Conservation (phyloP, 1,284 basidiomycete species). For the Waitea zeae region DNA sequence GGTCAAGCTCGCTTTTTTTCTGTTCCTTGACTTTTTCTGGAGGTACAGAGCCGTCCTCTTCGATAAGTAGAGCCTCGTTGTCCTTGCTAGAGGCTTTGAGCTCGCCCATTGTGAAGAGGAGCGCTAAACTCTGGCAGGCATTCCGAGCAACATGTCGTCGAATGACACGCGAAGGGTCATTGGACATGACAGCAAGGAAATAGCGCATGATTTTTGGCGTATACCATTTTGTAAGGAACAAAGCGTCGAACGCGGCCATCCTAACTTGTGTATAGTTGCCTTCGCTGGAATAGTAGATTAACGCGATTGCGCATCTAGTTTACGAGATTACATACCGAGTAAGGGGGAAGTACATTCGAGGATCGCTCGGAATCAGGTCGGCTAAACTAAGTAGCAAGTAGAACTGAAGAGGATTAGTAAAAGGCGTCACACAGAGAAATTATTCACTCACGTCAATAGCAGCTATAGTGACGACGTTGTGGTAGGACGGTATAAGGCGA, state of each 20-base stretch:
- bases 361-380: conserved; percentile 68
- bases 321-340: conserved; percentile 46
- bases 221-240: conserved; percentile 86
- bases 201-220: conserved; percentile 75
- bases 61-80: conserved; percentile 57
- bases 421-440: conserved; percentile 2
- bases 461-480: conserved; percentile 88
- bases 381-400: conserved; percentile 68
- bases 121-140: conserved; percentile 75
- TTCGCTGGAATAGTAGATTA: conserved; percentile 35
- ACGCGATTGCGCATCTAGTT: conserved; percentile 6
- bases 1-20: conserved; percentile 66
- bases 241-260: conserved; percentile 82
- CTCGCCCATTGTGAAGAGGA: conserved; percentile 82
- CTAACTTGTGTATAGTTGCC: conserved; percentile 89
- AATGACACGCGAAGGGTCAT: conserved; percentile 72
- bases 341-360: conserved; percentile 72
- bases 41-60: conserved; percentile 63
- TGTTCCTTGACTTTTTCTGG: conserved; percentile 59
- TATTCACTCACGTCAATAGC: conserved; percentile 55
- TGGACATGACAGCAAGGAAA: conserved; percentile 76
- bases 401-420: conserved; percentile 30
- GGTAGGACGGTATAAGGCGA: conserved; percentile 83
- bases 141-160: conserved; percentile 77
- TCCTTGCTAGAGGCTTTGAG: conserved; percentile 67